A percentile compares a stretch with the other conserved stretches of the same genome.
These are phyloP conservation scores for Barnettozyma pratensis DNA, from an alignment of 805 yeast species.

Conservation along the genomic window DNA sequence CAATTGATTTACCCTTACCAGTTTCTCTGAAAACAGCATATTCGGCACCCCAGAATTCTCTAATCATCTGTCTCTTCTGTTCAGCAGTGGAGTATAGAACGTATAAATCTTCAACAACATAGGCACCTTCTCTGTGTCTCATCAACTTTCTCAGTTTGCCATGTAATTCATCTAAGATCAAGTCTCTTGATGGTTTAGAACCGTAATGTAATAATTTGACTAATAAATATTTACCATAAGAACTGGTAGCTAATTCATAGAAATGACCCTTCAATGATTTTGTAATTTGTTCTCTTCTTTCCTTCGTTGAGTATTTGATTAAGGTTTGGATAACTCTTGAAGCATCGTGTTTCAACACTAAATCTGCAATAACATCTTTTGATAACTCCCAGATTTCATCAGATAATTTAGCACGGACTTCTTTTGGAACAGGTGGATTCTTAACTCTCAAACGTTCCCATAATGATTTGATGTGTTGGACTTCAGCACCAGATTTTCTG, in stretches of 20 bases:
- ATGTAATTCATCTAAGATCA: constrained; percentile 78
- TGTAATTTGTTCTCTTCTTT: constrained; percentile 68
- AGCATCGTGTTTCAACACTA: constrained; percentile 93
- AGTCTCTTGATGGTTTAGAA: constrained; percentile 68
- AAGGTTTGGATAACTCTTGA: constrained; percentile 94
- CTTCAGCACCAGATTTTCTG: constrained; percentile 83
- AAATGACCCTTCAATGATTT: constrained; percentile 66
- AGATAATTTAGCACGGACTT: constrained; percentile 69
- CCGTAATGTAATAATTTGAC: constrained; percentile 92
- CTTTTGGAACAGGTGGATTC: constrained; percentile 74
- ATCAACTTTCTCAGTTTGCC: constrained; percentile 87
- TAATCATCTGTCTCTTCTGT: constrained; percentile 85
- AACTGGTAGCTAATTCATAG: constrained; percentile 80
- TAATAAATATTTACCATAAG: constrained; percentile 89
- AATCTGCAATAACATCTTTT: constrained; percentile 70
- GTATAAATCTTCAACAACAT: constrained; percentile 90
- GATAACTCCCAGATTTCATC: constrained; percentile 82
- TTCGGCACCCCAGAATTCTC: constrained; percentile 96
- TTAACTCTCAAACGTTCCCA: constrained; percentile 93
- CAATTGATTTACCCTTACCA: constrained; percentile 56
- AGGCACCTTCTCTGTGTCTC: constrained; percentile 98
- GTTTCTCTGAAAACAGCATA: constrained; percentile 84
- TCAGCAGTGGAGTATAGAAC: constrained; percentile 78
- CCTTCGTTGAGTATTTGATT: constrained; percentile 78
- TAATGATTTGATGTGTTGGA: constrained; percentile 74